Evolutionary conservation across 345 rosid species (phyloP).

Genomic region (Theobroma cacao): DNA sequence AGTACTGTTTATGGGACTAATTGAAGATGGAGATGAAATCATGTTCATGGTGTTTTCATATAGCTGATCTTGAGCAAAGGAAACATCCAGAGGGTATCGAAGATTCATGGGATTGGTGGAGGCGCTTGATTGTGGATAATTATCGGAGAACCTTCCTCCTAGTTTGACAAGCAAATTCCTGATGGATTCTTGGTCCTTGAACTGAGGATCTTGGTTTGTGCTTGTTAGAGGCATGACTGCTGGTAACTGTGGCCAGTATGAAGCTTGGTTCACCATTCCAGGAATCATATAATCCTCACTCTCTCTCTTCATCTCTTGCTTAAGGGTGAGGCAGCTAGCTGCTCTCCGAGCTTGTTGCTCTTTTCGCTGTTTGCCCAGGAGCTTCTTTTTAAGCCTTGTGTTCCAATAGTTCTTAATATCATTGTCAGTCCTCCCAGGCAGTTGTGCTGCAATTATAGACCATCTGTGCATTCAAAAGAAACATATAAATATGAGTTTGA

Average conservation of each 20-base stretch:
- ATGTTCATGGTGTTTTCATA: slow-evolving; percentile 23
- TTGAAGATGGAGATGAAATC: slow-evolving; percentile 28
- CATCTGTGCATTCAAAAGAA: slow-evolving; percentile 39
- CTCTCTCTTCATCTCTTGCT: slow-evolving; percentile 52
- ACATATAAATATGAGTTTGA: slow-evolving; percentile 8
- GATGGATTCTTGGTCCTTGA: slow-evolving; percentile 45
- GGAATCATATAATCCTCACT: slow-evolving; percentile 21
- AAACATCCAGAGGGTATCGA: slow-evolving; percentile 14
- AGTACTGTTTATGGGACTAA: slow-evolving; percentile 27
- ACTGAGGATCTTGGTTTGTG: slow-evolving; percentile 22
- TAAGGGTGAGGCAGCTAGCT: slow-evolving; percentile 15
- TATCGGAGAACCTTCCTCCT: slow-evolving; percentile 42
- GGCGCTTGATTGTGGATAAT: slow-evolving; percentile 12
- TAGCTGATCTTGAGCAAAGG: slow-evolving; percentile 21
- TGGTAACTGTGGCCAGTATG: slow-evolving; percentile 34
- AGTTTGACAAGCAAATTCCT: slow-evolving; percentile 32
- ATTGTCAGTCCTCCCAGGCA: slow-evolving; percentile 81
- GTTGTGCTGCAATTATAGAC: slow-evolving; percentile 82
- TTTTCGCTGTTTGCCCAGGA: slow-evolving; percentile 61
- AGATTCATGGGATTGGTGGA: background rate
- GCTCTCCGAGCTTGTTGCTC: slow-evolving; percentile 41
- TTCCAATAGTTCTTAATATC: slow-evolving; percentile 87
- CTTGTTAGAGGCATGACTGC: slow-evolving; percentile 8
- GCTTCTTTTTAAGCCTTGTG: slow-evolving; percentile 77
- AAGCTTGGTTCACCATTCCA: slow-evolving; percentile 17